Evolutionary conservation across 108 stramenopile species (phyloP), one percentile per base, ranked within the genome.

Genomic region (Cyclotella sp.): DNA sequence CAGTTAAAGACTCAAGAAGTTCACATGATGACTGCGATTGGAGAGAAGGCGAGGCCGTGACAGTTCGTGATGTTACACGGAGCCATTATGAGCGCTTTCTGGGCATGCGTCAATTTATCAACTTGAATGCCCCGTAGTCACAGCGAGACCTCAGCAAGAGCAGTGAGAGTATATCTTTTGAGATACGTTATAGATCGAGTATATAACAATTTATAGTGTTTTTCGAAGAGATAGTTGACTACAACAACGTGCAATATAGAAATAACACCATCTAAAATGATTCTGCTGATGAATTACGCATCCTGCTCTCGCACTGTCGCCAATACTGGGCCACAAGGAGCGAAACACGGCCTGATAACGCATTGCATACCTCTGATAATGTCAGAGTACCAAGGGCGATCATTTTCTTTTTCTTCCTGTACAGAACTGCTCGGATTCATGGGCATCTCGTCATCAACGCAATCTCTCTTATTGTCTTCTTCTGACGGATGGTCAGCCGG

Each of bases 331-430:
- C 45, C 45, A 46, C 63, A 64, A 9, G 63, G 63, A 64, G 63
- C 63, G 22, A 68, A 68, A 68, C 67, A 68, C 8, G 40, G 49
- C 27, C 67, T 16, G 6, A 39, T 47, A 21, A 65, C 45, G 22
- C 45, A 13, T 34, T 68, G 67, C 49, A 68, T 53, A 21, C 67
- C 67, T 34, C 42, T 13, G 18, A 68, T 34, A 15, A 68, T 11
- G 28, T 68, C 67, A 34, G 49, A 68, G 34, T 68, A 68, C 67
- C 67, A 68, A 68, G n/a, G 51, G 3, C 63, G 49, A 51, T 19
- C 63, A 62, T 62, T 41, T 40, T 65, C 64, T 62, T 34, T 34
- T 29, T 52, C 67, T 53, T 53, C 67, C 10, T 53, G 18, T 0
- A 43, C 24, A 8, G 19, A 16, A 47, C 22, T 65, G 45, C 44